Conservation (phyloP, 2,329 filamentous ascomycete species). For the Epichloe festucae region DNA sequence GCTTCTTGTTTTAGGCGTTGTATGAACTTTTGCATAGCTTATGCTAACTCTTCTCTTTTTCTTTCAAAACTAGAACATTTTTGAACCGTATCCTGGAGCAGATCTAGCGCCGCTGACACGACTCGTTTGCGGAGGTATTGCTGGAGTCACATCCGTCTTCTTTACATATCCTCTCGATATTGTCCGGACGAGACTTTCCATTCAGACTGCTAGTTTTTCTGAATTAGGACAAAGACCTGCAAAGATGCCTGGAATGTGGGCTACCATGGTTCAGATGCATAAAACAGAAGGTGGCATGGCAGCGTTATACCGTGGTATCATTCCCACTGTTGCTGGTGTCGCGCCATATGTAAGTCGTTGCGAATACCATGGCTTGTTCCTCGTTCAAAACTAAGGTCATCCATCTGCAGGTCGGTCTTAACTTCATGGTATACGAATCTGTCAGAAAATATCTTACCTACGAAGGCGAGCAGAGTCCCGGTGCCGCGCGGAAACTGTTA, state of each 20-base stretch:
- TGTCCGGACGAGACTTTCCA: slow-evolving; percentile 86
- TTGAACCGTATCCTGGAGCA: slow-evolving; percentile 61
- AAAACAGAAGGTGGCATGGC: slow-evolving; percentile 72
- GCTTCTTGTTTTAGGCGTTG: not conserved
- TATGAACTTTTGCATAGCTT: not conserved
- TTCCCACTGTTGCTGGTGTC: slow-evolving; percentile 88
- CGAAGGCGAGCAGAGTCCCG: slow-evolving; percentile 76
- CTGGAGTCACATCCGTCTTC: slow-evolving; percentile 89
- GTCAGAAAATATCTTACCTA: slow-evolving; percentile 73
- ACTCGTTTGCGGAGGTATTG: slow-evolving; percentile 78
- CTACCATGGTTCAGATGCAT: slow-evolving; percentile 73
- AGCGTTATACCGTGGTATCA: slow-evolving; percentile 86
- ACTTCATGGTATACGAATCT: slow-evolving; percentile 97
- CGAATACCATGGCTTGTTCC: not conserved
- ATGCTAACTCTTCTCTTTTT: not conserved
- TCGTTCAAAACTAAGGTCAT: slow-evolving; percentile 9
- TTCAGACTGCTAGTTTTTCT: slow-evolving; percentile 93
- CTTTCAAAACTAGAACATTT: slow-evolving; percentile 42
- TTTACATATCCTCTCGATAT: slow-evolving; percentile 96
- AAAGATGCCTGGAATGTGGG: slow-evolving; percentile 85
- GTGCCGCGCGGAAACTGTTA: slow-evolving; percentile 63
- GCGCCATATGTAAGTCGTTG: slow-evolving; percentile 63
- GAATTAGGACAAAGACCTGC: slow-evolving; percentile 51
- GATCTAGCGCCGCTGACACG: slow-evolving; percentile 63
- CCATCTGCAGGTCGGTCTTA: slow-evolving; percentile 64